Base-by-base conservation (phyloP, 257 asterid species). In the Phtheirospermum japonicum region DNA sequence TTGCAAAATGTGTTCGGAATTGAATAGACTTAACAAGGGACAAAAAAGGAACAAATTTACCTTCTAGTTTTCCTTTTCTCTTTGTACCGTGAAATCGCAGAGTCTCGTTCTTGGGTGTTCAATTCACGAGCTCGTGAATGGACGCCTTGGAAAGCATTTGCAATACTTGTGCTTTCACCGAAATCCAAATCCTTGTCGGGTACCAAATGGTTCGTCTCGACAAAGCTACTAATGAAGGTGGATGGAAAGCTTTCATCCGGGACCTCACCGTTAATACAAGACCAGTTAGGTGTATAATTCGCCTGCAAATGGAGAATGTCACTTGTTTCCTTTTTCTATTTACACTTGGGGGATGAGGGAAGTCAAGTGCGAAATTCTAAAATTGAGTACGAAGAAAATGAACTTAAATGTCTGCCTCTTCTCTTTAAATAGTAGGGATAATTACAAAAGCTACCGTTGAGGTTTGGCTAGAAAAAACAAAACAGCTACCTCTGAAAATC, bases 31-130 rank as follows among this genome's bases (percentile, higher is more conserved):
- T 39, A 9, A 39, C 45, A 7, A 39, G 45, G 45, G n/a, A 39
- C 45, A 9, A 39, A 39, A 13, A 39, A 39, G 12, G 4, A 10
- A 39, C 10, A 39, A 9, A 39, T 9, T 39, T 84, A 92, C 99
- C 96, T 90, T 78, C 99, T 75, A 45, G 83, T 89, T 79, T 87
- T 93, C 90, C 73, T 89, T 64, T 93, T 89, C 76, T 89, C 94
- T 81, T 85, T 93, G 78, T 93, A 92, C 32, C 99, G 86, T 2
- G 96, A 77, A 65, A 92, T 66, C 1, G 97, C 99, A 42, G 80
- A 71, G 61, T 82, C 97, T 69, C 99, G 79, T 68, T 92, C 95
- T 48, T 79, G 95, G 81, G 71, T 83, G 82, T 84, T 87, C 69
- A 85, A 31, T 46, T 92, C 95, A 14, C 90, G 63, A 76, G 4